Conservation (phyloP, 2,329 filamentous ascomycete species). For the Talaromyces sp. region DNA sequence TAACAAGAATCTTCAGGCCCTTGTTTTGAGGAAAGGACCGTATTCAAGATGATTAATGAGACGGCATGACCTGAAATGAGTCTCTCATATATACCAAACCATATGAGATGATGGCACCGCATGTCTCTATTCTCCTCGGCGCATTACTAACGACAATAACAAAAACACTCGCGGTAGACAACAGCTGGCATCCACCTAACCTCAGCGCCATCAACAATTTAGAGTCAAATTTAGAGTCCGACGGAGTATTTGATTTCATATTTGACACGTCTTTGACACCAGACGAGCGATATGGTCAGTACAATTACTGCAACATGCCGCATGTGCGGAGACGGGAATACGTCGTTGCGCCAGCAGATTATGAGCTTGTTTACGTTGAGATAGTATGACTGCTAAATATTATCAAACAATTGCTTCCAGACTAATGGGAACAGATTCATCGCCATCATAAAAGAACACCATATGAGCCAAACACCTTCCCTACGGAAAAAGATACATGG, state of each 20-base stretch:
- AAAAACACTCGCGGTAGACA: conserved; percentile 31
- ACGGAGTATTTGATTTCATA: conserved; percentile 68
- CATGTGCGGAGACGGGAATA: conserved; percentile 70
- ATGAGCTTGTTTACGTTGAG: conserved; percentile 69
- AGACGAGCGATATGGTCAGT: conserved; percentile 56
- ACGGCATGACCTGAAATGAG: not conserved
- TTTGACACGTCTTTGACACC: conserved; percentile 65
- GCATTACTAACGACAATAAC: not conserved
- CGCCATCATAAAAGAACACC: conserved; percentile 82
- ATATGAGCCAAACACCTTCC: conserved; percentile 73
- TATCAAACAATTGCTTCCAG: not conserved
- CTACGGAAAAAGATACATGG: conserved; percentile 68
- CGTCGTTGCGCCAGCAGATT: conserved; percentile 51
- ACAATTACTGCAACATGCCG: conserved; percentile 87
- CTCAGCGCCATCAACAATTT: conserved; percentile 59
- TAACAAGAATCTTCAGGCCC: not conserved
- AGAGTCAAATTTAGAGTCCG: conserved; percentile 52
- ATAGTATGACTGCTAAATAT: conserved; percentile 51
- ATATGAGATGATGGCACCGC: not conserved
- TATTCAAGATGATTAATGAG: not conserved
- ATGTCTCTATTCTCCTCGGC: not conserved
- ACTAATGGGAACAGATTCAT: conserved; percentile 55
- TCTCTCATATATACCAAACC: not conserved
- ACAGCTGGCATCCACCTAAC: conserved; percentile 58
- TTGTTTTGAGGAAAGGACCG: not conserved